Evolutionary conservation across 2,329 filamentous ascomycete species (phyloP).

Genomic region (Pseudogymnoascus sp.): DNA sequence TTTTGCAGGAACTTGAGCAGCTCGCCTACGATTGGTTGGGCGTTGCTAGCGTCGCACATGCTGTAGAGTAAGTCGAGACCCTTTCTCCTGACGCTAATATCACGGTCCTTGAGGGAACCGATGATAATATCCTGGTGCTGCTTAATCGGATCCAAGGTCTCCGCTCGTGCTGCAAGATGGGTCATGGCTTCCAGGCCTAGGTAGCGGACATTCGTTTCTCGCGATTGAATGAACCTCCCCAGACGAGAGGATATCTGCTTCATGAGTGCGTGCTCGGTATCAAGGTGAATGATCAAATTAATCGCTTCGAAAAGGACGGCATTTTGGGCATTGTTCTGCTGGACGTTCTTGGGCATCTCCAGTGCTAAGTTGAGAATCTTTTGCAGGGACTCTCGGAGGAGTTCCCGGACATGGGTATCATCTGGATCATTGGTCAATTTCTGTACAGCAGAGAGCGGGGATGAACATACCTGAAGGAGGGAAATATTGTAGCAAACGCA

Average conservation of each 20-base stretch:
- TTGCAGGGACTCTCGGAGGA: constrained; percentile 87
- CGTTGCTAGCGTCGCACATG: constrained; percentile 98
- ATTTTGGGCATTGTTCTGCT: constrained; percentile 98
- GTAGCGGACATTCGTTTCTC: constrained; percentile 96
- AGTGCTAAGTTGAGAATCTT: constrained; percentile 86
- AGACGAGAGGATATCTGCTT: constrained; percentile 87
- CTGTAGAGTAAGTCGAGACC: constrained; percentile 95
- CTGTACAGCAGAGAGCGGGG: neutral
- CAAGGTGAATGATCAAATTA: constrained; percentile 94
- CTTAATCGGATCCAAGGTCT: constrained; percentile 95
- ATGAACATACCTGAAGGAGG: constrained; percentile 69
- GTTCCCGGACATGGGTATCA: constrained; percentile 81
- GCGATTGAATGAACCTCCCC: constrained; percentile 91
- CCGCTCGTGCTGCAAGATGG: constrained; percentile 85
- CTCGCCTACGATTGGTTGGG: constrained; percentile 86
- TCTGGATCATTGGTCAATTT: constrained; percentile 43
- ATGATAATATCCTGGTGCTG: constrained; percentile 96
- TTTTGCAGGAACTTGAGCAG: constrained; percentile 91
- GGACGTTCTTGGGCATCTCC: constrained; percentile 95
- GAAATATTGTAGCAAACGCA: constrained; percentile 91
- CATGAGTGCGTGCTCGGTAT: constrained; percentile 91
- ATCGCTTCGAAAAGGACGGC: constrained; percentile 97
- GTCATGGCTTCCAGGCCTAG: constrained; percentile 96
- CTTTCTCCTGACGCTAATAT: constrained; percentile 95
- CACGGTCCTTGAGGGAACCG: constrained; percentile 84